Conservation (phyloP, 495 filamentous ascomycete species). For the Geopyxis carbonaria region DNA sequence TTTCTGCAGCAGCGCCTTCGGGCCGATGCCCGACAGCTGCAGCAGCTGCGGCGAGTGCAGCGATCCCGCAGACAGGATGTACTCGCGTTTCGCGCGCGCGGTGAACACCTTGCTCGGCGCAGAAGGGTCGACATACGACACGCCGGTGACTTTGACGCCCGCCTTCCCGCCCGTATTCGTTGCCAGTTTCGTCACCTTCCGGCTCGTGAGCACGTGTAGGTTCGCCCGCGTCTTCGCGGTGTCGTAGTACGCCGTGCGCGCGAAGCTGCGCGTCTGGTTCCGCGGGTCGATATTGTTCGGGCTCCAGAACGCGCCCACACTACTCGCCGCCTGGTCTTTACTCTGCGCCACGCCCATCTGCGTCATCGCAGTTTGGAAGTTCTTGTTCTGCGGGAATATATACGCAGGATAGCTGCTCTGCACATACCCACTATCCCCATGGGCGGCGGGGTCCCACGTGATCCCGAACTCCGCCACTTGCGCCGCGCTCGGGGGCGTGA, state of each 20-base stretch:
- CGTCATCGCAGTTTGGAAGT: neutral
- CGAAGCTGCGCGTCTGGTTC: slow-evolving; percentile 29
- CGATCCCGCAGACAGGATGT: slow-evolving; percentile 38
- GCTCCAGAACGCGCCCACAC: slow-evolving; percentile 32
- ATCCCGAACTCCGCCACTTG: slow-evolving; percentile 29
- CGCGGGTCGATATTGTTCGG: slow-evolving; percentile 31
- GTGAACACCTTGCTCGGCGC: too few species aligned
- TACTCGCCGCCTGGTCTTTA: slow-evolving; percentile 24
- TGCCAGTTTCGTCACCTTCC: slow-evolving; percentile 20
- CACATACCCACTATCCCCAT: slow-evolving; percentile 30
- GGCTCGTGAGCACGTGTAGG: slow-evolving; percentile 23
- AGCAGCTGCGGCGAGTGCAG: slow-evolving; percentile 38
- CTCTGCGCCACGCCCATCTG: neutral
- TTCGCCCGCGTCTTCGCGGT: slow-evolving; percentile 18
- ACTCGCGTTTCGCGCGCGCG: slow-evolving; percentile 30
- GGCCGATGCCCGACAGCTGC: slow-evolving; percentile 36
- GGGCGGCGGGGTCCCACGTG: slow-evolving; percentile 25
- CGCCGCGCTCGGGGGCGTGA: slow-evolving; percentile 24
- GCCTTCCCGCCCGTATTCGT: neutral
- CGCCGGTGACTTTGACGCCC: neutral
- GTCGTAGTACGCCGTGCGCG: slow-evolving; percentile 22
- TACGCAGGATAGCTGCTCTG: slow-evolving; percentile 37
- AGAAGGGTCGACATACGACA: neutral
- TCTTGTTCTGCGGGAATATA: slow-evolving; percentile 27
- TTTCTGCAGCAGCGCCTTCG: slow-evolving; percentile 27